Evolutionary conservation across 2,329 filamentous ascomycete genomes (phyloP), one percentile per base, ranked within the genome.

Genomic region (Westerdykella aurantiaca): DNA sequence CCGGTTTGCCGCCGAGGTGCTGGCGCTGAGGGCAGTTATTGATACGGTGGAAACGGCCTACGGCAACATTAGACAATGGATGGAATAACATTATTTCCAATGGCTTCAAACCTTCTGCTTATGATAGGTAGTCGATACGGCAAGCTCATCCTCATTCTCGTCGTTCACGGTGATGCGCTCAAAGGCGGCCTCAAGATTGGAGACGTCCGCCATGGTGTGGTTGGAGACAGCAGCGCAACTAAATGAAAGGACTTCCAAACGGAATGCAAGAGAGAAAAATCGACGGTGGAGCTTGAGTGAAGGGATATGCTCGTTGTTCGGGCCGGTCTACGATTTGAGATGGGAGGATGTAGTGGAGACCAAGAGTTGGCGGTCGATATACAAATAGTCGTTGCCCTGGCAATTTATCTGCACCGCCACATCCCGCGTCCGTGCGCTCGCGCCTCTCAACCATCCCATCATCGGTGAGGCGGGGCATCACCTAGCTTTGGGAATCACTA

Each of bases 161-260:
- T 96, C 90, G 57, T 86, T 85, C 50, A 96, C 87, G 16, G 86
- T 85, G 72, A 96, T 80, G 69, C 83, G 84, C 81, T 95, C 89
- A 63, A 97, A 88, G 58, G 87, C 86, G 70, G 86, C 76, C 72
- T 96, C 91, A 38, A 97, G 76, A 41, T 81, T 82, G 56, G 86
- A 81, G 46, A 86, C 80, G 52, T 90, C 81, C 33, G 33, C 33
- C 86, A 91, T 79, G 35, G 43, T 50, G 43, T 23, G 33, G 12
- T 49, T 41, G 47, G 11, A 10, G 38, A 41, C 41, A 42, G 29
- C 41, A 42, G 29, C 25, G 13, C 44, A 39, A 34, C 33, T 31
- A 39, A 50, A 48, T 25, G 48, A 53, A 35, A 43, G 51, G 38
- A 16, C 44, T 38, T 31, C 22, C n/a, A 48, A 43, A 45, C 33